These are phyloP conservation scores for Penicillium odoratum DNA, from an alignment of 495 filamentous ascomycete species.

Conservation along the genomic window DNA sequence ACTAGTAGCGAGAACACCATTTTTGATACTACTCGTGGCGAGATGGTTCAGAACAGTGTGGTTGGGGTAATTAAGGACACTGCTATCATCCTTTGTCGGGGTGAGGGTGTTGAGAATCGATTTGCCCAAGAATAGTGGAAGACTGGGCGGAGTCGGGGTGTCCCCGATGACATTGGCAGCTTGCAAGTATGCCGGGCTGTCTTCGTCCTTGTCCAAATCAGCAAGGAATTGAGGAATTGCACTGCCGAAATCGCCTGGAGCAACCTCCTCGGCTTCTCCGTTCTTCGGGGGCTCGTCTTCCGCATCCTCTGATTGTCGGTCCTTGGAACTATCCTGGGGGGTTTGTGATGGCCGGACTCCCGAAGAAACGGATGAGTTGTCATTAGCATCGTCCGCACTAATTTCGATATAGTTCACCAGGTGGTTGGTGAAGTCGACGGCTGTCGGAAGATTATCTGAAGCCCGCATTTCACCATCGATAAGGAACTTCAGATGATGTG, in stretches of 20 bases:
- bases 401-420: conserved; percentile 98
- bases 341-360: conserved; percentile 49
- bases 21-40: conserved; percentile 98
- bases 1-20: conserved; percentile 92
- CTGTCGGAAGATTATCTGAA: conserved; percentile 82
- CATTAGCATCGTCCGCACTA: conserved; percentile 64
- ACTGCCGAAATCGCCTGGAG: conserved; percentile 47
- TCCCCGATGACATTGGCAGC: conserved; percentile 69
- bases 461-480: conserved; percentile 91
- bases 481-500: conserved; percentile 95
- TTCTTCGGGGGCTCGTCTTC: conserved; percentile 44
- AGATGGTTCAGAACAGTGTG: conserved; percentile 96
- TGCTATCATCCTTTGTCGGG: conserved; percentile 95
- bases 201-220: conserved; percentile 82
- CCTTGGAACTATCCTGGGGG: conserved; percentile 37
- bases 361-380: conserved; percentile 33
- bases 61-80: conserved; percentile 92
- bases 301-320: conserved; percentile 36
- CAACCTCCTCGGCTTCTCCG: conserved; percentile 51
- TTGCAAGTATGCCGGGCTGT: conserved; percentile 65
- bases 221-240: conserved; percentile 81
- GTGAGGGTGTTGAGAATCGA: conserved; percentile 89
- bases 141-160: conserved; percentile 76
- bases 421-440: conserved; percentile 95
- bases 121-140: conserved; percentile 91